Base-by-base conservation (phyloP, 768 basidiomycete genomes). In the Lactarius evosmus region DNA sequence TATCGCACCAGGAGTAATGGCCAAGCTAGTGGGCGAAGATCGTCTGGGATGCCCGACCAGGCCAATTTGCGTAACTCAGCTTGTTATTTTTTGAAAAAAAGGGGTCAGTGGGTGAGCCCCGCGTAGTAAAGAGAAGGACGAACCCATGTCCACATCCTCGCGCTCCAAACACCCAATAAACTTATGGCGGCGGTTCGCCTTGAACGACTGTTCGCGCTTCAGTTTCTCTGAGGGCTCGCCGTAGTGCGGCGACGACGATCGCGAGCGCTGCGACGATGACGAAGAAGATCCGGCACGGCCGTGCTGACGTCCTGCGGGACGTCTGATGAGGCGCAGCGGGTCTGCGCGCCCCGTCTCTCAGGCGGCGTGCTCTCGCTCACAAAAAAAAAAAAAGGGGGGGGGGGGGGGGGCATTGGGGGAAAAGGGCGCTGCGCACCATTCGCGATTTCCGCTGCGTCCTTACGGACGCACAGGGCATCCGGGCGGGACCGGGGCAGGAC, bases 1-100 rank as follows among this genome's bases (percentile, higher is more conserved):
- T 22, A 32, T 79, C 91, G 68, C 72, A 96, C 95, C 41, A 98
- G 85, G 34, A 99, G 81, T 54, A 98, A 79, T 72, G 94, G 94
- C 97, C 97, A 99, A 29, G 88, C 90, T 72, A 97, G 83, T 0
- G 94, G 93, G 44, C 97, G 83, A 30, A 99, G 78, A 69, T 95
- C 91, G 60, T 75, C 73, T 0, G 97, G 96, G 29, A 98, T 90
- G 27, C 97, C 97, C 56, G 89, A 88, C 97, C 97, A 99, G 22
- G 95, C 88, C 54, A 97, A 83, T 71, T 93, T 94, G 54, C 95
- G 82, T 66, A 99, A 79, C 73, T 93, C 91, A 22, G 85, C 91
- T 91, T 30, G 34, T 46, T 32, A 4, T n/a, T 49, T 49, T 25
- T 12, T 11, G 16, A 44, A 41, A 27, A 41, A 32, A 22, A 8